A percentile compares a stretch with the other conserved stretches of the same genome.
Evolutionary conservation across 768 basidiomycete species (phyloP).

Genomic region (Collybia mongolica): DNA sequence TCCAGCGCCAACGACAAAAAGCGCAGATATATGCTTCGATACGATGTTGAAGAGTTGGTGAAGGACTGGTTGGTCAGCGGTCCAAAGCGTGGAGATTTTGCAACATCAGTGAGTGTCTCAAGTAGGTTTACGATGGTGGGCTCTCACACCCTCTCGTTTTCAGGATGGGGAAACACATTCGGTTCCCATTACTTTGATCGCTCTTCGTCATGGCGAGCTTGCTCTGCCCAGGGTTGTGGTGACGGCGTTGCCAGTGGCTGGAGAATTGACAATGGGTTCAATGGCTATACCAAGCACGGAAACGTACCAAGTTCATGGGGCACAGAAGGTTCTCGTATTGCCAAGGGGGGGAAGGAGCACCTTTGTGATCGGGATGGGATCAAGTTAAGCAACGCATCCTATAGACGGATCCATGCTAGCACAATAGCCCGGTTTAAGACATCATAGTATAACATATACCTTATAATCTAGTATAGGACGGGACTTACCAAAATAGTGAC

Average conservation of each 20-base stretch:
- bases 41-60: conserved; percentile 78
- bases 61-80: conserved; percentile 92
- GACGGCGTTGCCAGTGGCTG: conserved; percentile 52
- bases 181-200: conserved; percentile 75
- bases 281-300: conserved; percentile 65
- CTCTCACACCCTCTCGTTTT: neutral
- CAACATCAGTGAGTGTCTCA: conserved; percentile 56
- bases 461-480: too few relatives aligned
- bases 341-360: conserved; percentile 83
- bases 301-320: conserved; percentile 83
- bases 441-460: too few relatives aligned
- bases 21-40: conserved; percentile 59
- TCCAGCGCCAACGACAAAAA: conserved; percentile 37
- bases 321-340: conserved; percentile 75
- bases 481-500: too few relatives aligned
- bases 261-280: conserved; percentile 55
- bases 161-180: conserved; percentile 64
- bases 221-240: conserved; percentile 73
- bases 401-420: too few relatives aligned
- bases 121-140: neutral
- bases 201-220: conserved; percentile 82
- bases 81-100: conserved; percentile 80
- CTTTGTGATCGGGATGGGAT: conserved; percentile 76
- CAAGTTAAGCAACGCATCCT: conserved; percentile 2
- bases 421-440: too few relatives aligned